Evolutionary conservation across 169 alveolate genomes (phyloP).

Genomic region (Perkinsus marinus): DNA sequence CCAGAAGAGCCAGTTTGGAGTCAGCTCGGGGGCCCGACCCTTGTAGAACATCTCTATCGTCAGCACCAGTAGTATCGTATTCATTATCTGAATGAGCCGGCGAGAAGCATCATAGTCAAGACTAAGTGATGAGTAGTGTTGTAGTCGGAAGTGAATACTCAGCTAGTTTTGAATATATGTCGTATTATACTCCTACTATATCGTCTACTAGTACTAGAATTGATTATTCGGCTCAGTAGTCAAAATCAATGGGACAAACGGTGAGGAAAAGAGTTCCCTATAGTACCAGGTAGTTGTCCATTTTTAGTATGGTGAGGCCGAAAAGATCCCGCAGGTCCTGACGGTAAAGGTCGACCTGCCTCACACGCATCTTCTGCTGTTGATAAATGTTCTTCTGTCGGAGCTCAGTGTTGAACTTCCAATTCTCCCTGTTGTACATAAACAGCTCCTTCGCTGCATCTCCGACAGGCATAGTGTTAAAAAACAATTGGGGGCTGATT

Average conservation of each 20-base stretch:
- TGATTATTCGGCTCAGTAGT: too few relatives aligned
- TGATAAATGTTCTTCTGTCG: background rate
- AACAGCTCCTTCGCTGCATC: background rate
- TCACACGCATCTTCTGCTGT: background rate
- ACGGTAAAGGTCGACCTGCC: background rate
- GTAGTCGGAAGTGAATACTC: too few relatives aligned
- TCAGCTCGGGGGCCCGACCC: background rate
- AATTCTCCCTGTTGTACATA: background rate
- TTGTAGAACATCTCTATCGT: background rate
- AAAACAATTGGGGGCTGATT: background rate
- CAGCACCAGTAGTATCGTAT: background rate
- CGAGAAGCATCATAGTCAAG: too few relatives aligned
- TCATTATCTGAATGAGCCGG: background rate
- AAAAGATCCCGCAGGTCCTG: background rate
- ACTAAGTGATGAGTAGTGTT: too few relatives aligned
- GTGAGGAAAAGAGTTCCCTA: background rate
- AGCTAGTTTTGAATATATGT: too few relatives aligned
- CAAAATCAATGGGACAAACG: too few relatives aligned
- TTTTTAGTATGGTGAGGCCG: background rate
- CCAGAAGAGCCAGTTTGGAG: background rate
- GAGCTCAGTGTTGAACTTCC: background rate
- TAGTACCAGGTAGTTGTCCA: background rate
- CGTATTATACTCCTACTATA: too few relatives aligned
- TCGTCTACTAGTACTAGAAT: too few relatives aligned
- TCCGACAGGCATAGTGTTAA: background rate